These are phyloP conservation scores for Beauveria scarabaeidicola DNA, from an alignment of 2,329 filamentous ascomycete genomes.

Conservation along the genomic window DNA sequence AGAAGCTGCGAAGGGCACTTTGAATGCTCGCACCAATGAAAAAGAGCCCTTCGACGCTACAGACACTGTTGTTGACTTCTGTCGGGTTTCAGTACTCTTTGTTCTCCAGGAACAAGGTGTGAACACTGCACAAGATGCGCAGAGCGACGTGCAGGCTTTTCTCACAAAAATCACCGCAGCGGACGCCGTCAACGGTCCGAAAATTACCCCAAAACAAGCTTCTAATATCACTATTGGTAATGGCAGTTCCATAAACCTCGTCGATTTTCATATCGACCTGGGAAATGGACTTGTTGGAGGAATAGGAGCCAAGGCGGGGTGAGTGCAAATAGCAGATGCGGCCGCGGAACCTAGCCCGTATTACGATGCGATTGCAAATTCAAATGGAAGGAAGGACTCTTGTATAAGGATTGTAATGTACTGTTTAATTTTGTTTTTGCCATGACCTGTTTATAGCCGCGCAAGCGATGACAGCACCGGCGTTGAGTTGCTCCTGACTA, in stretches of 20 bases:
- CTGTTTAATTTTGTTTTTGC: constrained; percentile 7
- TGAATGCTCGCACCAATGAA: neutral
- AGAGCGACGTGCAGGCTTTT: constrained; percentile 45
- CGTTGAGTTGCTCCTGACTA: constrained; percentile 6
- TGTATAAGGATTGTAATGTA: constrained; percentile 10
- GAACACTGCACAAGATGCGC: constrained; percentile 43
- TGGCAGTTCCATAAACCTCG: constrained; percentile 41
- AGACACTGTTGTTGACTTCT: constrained; percentile 53
- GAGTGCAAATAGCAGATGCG: neutral
- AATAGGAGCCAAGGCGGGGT: neutral
- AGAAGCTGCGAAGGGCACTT: neutral
- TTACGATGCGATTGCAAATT: neutral
- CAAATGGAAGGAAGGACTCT: neutral
- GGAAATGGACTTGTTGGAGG: constrained; percentile 17
- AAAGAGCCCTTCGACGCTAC: constrained; percentile 36
- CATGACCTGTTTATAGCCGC: constrained; percentile 3
- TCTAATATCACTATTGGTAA: constrained; percentile 34
- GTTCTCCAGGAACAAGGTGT: constrained; percentile 49
- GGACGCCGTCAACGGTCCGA: constrained; percentile 19
- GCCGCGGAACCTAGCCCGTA: neutral
- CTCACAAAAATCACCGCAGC: constrained; percentile 33
- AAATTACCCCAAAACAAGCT: constrained; percentile 31
- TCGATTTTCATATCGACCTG: constrained; percentile 36
- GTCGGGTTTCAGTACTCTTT: constrained; percentile 52
- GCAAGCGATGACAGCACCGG: constrained; percentile 1